Evolutionary conservation across 2,329 filamentous ascomycete species (phyloP).

Genomic region (Aspergillus sclerotialis): DNA sequence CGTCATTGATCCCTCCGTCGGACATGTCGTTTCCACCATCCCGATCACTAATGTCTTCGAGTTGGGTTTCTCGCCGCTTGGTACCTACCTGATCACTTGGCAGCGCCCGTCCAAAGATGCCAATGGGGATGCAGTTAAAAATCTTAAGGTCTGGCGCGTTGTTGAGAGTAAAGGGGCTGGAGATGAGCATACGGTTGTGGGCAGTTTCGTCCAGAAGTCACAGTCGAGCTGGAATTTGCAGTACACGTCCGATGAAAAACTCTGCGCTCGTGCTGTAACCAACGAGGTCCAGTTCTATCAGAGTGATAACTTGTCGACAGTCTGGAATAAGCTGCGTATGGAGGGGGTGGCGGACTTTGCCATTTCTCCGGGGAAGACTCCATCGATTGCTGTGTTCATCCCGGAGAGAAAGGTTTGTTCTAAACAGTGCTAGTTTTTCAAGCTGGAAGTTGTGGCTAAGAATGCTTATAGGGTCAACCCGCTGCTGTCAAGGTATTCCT

Average conservation of each 20-base stretch:
- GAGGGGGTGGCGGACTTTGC: slow-evolving; percentile 89
- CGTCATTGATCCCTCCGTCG: slow-evolving; percentile 73
- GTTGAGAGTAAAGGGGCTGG: slow-evolving; percentile 55
- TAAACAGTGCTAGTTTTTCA: slow-evolving; percentile 8
- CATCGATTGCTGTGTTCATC: slow-evolving; percentile 89
- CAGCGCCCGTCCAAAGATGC: slow-evolving; percentile 90
- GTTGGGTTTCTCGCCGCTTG: slow-evolving; percentile 84
- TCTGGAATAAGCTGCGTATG: slow-evolving; percentile 92
- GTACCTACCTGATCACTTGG: slow-evolving; percentile 94
- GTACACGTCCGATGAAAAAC: slow-evolving; percentile 88
- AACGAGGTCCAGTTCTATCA: slow-evolving; percentile 98
- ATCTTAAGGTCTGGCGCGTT: slow-evolving; percentile 92
- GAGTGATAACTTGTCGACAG: slow-evolving; percentile 72
- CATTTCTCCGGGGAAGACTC: slow-evolving; percentile 78
- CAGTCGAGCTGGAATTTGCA: slow-evolving; percentile 96
- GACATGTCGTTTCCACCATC: slow-evolving; percentile 66
- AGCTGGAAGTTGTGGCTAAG: neutral
- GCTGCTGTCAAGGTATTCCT: slow-evolving; percentile 92
- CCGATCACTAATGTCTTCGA: slow-evolving; percentile 83
- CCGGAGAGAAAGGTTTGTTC: slow-evolving; percentile 86
- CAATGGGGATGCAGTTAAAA: slow-evolving; percentile 87
- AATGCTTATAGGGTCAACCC: slow-evolving; percentile 67
- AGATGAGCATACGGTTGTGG: slow-evolving; percentile 65
- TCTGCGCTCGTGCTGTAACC: slow-evolving; percentile 86
- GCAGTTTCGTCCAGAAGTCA: slow-evolving; percentile 89